Evolutionary conservation across 169 alveolate genomes (phyloP).

Genomic region (Eimeria tenella): DNA sequence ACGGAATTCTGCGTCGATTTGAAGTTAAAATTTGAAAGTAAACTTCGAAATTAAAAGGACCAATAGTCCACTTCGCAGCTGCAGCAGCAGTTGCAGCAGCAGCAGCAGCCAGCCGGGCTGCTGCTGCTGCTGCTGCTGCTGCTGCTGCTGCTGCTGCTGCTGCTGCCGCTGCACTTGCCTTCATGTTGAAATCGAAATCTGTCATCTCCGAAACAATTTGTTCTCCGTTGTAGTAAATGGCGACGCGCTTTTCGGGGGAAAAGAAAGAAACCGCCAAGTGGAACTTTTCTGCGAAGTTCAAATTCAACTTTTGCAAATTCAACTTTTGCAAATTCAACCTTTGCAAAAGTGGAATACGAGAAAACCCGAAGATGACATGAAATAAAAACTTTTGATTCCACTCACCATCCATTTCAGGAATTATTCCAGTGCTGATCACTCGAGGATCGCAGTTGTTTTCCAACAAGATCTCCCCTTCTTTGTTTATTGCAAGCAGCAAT

Average conservation of each 20-base stretch:
- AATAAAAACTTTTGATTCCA: neutral
- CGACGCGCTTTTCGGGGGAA: constrained; percentile 79
- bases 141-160: too few species aligned
- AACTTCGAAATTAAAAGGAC: too few species aligned
- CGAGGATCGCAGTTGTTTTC: constrained; percentile 90
- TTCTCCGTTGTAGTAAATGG: constrained; percentile 84
- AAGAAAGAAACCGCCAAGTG: constrained; percentile 60
- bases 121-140: too few species aligned
- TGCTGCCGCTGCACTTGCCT: constrained; percentile 61
- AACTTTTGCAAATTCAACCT: too few species aligned
- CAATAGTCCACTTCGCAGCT: too few species aligned
- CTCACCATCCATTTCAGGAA: constrained; percentile 79
- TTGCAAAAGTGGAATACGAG: neutral
- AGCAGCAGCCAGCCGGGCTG: too few species aligned
- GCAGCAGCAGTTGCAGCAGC: too few species aligned
- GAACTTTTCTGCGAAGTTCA: constrained; percentile 81
- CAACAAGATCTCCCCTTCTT: constrained; percentile 86
- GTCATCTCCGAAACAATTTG: constrained; percentile 80
- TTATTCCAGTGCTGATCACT: constrained; percentile 84
- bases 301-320: too few species aligned
- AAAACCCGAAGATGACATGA: neutral
- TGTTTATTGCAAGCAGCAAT: constrained; percentile 85
- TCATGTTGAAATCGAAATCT: constrained; percentile 81
- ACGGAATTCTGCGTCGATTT: constrained; percentile 78
- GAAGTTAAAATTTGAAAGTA: too few species aligned